Percentiles rank a stretch among this genome's conserved stretches.
Conservation (phyloP, 805 yeast species). For the Yarrowia hollandica region DNA sequence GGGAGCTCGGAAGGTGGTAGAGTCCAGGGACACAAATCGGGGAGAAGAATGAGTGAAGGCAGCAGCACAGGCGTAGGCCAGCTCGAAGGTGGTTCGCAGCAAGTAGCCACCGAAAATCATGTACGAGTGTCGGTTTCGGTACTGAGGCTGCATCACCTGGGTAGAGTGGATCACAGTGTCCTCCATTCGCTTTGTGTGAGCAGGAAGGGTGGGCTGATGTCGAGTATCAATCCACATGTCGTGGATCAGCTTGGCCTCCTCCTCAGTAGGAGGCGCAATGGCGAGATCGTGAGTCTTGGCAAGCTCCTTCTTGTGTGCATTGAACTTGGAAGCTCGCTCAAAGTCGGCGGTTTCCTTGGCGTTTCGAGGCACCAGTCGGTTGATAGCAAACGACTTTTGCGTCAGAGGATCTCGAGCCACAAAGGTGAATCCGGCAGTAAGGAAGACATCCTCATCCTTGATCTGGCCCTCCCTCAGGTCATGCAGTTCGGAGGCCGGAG, state of each 20-base stretch:
- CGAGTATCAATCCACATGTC: slow-evolving; percentile 59
- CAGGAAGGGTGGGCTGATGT: slow-evolving; percentile 46
- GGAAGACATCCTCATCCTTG: slow-evolving; percentile 66
- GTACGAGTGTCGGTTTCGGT: slow-evolving; percentile 89
- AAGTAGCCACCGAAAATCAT: slow-evolving; percentile 95
- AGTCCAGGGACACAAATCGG: slow-evolving; percentile 83
- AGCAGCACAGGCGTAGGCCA: slow-evolving; percentile 91
- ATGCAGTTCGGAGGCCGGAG: slow-evolving; percentile 53
- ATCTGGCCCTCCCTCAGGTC: slow-evolving; percentile 54
- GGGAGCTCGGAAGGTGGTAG: slow-evolving; percentile 89
- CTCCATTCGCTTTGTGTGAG: slow-evolving; percentile 61
- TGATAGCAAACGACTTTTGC: slow-evolving; percentile 85
- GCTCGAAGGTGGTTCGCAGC: slow-evolving; percentile 87
- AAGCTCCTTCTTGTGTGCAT: slow-evolving; percentile 77
- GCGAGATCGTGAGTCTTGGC: slow-evolving; percentile 63
- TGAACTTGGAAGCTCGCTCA: slow-evolving; percentile 85
- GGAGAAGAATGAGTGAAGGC: slow-evolving; percentile 84
- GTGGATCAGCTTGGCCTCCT: slow-evolving; percentile 74
- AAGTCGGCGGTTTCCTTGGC: slow-evolving; percentile 81
- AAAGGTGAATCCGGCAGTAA: slow-evolving; percentile 90
- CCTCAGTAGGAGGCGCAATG: slow-evolving; percentile 69
- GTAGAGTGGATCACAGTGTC: slow-evolving; percentile 74
- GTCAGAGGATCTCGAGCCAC: slow-evolving; percentile 94
- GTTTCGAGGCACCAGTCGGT: slow-evolving; percentile 70
- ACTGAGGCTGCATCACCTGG: slow-evolving; percentile 93